A percentile compares a stretch with the other conserved stretches of the same genome.
Evolutionary conservation across 768 basidiomycete genomes (phyloP).

Genomic region (Tylopilus subfusipes): DNA sequence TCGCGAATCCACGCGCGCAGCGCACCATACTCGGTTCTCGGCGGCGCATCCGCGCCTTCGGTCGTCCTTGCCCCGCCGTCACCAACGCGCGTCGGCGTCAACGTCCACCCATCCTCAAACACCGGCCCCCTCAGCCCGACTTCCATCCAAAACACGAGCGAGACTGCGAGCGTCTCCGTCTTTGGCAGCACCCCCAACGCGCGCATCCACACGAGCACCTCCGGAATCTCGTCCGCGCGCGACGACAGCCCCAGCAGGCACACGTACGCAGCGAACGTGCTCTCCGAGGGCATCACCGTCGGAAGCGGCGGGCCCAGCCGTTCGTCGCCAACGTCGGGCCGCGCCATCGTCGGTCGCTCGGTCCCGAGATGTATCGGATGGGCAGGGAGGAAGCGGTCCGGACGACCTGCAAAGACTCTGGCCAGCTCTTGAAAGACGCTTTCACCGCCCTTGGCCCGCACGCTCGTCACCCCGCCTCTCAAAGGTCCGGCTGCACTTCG

Average conservation of each 20-base stretch:
- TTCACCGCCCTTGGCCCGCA: constrained; percentile 12
- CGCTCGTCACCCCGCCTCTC: constrained; percentile 25
- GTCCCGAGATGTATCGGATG: not conserved
- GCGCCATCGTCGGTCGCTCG: constrained; percentile 5
- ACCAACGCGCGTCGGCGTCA: not conserved
- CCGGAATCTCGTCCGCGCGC: constrained; percentile 58
- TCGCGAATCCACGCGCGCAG: constrained; percentile 47
- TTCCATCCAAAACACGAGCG: constrained; percentile 71
- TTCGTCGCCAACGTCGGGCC: not conserved
- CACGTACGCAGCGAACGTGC: constrained; percentile 57
- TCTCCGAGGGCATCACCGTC: constrained; percentile 47
- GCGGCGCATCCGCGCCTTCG: not conserved
- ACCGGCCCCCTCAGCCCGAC: constrained; percentile 59
- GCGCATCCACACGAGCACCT: constrained; percentile 72
- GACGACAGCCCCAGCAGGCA: constrained; percentile 51
- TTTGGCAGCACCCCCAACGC: constrained; percentile 50
- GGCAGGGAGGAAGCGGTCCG: constrained; percentile 11
- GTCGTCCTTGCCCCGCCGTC: not conserved
- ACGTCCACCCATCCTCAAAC: constrained; percentile 42
- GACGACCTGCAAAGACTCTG: constrained; percentile 9
- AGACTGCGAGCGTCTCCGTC: constrained; percentile 53
- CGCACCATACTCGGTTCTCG: constrained; percentile 22
- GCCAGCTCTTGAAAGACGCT: constrained; percentile 22
- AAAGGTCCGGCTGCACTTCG: constrained; percentile 36
- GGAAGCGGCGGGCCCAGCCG: constrained; percentile 18